phyloP scores from a whole-genome alignment of 2,329 filamentous ascomycete species.

The Pezicula rhizophila region DNA sequence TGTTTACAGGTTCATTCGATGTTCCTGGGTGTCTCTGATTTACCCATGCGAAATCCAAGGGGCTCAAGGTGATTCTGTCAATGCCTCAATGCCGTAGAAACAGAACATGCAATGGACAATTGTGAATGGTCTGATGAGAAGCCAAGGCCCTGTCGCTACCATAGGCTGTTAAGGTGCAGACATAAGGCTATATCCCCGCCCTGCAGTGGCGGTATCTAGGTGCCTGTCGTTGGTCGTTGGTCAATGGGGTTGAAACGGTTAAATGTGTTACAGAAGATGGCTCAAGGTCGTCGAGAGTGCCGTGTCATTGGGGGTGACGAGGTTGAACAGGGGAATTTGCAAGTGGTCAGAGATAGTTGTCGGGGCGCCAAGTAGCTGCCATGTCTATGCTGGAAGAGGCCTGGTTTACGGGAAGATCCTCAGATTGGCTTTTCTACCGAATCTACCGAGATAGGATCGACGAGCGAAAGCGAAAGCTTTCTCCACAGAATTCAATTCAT shows the following conservation, averaged over 20 bases:
- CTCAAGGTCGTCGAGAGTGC: not conserved
- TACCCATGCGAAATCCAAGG: not conserved
- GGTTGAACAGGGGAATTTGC: not conserved
- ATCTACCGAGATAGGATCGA: too few relatives aligned
- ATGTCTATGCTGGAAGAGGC: too few relatives aligned
- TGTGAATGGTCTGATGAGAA: not conserved
- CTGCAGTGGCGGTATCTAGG: not conserved
- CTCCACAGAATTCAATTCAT: too few relatives aligned
- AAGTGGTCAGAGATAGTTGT: not conserved
- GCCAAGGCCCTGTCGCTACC: too few relatives aligned
- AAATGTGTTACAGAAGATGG: not conserved
- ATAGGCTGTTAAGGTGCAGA: not conserved
- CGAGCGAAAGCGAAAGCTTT: too few relatives aligned
- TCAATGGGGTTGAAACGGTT: not conserved
- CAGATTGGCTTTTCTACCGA: too few relatives aligned
- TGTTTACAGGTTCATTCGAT: not conserved
- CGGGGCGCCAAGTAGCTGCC: too few relatives aligned
- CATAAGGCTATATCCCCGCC: not conserved
- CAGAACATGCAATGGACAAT: not conserved
- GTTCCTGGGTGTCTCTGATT: not conserved
- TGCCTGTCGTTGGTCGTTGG: not conserved
- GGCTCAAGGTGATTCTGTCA: not conserved
- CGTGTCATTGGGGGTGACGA: not conserved
- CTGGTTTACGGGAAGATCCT: too few relatives aligned
- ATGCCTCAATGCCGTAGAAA: not conserved